Evolutionary conservation across 177 flowering plant genomes (phyloP), one percentile per base, ranked within the genome.

Genomic region (Vitis hybrid): DNA sequence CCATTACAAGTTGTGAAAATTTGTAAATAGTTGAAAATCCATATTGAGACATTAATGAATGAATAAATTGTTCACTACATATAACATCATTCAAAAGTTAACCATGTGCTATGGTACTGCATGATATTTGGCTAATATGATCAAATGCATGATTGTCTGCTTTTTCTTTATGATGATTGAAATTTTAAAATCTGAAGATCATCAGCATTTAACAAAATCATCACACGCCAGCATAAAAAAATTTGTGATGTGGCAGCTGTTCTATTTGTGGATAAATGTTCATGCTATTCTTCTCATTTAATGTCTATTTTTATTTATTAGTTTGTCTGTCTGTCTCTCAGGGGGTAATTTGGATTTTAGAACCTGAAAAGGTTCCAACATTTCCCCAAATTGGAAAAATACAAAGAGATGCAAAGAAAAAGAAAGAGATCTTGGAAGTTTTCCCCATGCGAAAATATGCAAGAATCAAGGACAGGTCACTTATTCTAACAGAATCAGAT

Each of bases 341-440:
- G 99, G 99, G 99, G 1, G 48, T 75, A 6, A 67, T 92, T 62
- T 94, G 99, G 99, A 69, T 90, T 78, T 74, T 92, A 60, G 97
- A 88, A 65, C 70, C 91, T 34, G 89, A 83, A 21, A 89, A 84
- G 58, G 71, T 83, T 69, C 85, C 87, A 9, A 85, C 84, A 73
- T 32, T 64, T 59, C 69, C 76, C 74, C 45, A 65, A 14, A 60
- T 26, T 23, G 85, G 81, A 56, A 83, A 86, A 67, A 67, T 54
- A 69, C 49, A 79, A 1, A 80, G 62, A 70, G 94, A 90, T 26
- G 86, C 81, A 51, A 88, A 82, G 79, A 72, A 67, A 59, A 86
- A 80, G 71, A 94, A 78, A 69, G 93, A 91, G 6, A 52, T 84
- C 19, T 60, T 83, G 61, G 97, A 91, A 79, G 94, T 92, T 63